A percentile compares a stretch with the other conserved stretches of the same genome.
These are phyloP conservation scores for Pseudopyricularia javanii DNA, from an alignment of 2,329 filamentous ascomycete species.

Conservation along the genomic window DNA sequence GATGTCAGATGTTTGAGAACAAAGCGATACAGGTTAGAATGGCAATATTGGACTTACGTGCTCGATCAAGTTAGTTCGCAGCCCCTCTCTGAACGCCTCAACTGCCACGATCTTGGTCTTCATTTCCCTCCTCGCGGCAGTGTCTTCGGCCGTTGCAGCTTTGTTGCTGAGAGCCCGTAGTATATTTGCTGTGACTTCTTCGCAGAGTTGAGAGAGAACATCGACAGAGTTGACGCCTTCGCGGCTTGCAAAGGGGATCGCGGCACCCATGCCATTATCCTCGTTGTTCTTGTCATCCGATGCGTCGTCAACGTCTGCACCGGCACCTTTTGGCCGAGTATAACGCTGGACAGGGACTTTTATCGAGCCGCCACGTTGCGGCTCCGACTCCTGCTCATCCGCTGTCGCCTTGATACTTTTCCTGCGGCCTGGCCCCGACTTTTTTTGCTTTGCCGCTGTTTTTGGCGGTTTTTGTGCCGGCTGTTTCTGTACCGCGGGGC, in stretches of 20 bases:
- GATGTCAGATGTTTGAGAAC: neutral
- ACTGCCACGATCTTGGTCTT: conserved; percentile 42
- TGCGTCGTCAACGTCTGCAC: conserved; percentile 21
- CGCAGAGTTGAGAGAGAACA: conserved; percentile 48
- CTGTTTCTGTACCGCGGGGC: conserved; percentile 12
- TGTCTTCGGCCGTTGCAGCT: conserved; percentile 26
- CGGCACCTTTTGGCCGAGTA: conserved; percentile 28
- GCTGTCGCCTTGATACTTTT: conserved; percentile 20
- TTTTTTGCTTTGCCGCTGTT: conserved; percentile 12
- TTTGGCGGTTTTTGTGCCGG: conserved; percentile 14
- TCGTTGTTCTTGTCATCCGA: conserved; percentile 29
- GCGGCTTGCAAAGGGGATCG: conserved; percentile 38
- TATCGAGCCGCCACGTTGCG: conserved; percentile 17
- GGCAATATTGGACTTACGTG: conserved; percentile 32
- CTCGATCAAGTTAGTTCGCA: conserved; percentile 41
- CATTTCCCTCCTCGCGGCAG: conserved; percentile 37
- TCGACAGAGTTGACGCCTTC: conserved; percentile 49
- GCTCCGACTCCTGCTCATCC: conserved; percentile 10
- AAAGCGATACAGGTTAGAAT: neutral
- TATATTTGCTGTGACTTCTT: conserved; percentile 43
- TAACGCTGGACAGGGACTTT: conserved; percentile 51
- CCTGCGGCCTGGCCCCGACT: conserved; percentile 15
- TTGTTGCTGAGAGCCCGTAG: conserved; percentile 34
- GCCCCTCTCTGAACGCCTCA: conserved; percentile 45
- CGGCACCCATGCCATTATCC: conserved; percentile 28